Base-by-base conservation (phyloP, 768 basidiomycete genomes). In the Cystofilobasidium macerans region DNA sequence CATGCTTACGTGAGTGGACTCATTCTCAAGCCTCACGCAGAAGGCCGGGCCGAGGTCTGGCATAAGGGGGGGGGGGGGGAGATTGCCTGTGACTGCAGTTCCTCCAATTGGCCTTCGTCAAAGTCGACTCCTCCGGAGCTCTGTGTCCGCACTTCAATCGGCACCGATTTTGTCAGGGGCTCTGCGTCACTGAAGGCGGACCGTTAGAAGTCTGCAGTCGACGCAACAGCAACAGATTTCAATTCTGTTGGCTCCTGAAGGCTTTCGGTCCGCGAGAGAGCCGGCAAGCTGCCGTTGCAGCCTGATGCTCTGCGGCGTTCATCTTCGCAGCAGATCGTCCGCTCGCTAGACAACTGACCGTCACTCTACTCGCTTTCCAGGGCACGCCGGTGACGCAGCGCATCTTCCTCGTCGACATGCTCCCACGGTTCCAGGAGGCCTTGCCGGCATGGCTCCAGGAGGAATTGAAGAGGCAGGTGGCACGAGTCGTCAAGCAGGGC, bases 1-100 rank as follows among this genome's bases (percentile, higher is more conserved):
- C 65, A 67, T 28, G 65, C 65, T 14, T 67, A 61, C 35, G 65
- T 67, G 12, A 24, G 65, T 67, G 18, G 4, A 7, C 62, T 35
- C 32, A 3, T 47, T 8, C 43, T 45, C 60, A 32, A 28, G 13
- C n/a, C 22, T 38, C 38, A 22, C 0, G 30, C 62, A 42, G 16
- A 33, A 24, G 3, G 18, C 32, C 40, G n/a, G 14, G 22, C 22
- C 16, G 18, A 9, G 13, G n/a, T 42, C n/a, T 64, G 24, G 24
- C 51, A 24, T 1, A n/a, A n/a, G n/a, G n/a, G n/a, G 38, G 38
- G 38, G 38, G 38, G 38, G 38, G 38, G 38, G 38, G 38, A 16
- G 38, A 40, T 40, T 40, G 16, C 38, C 38, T 40, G 38, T 8
- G 9, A 8, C 38, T 40, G 8, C 38, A 40, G 38, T 16, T n/a